phyloP scores from a whole-genome alignment of 768 basidiomycete species.

The Boletus fagicola region DNA sequence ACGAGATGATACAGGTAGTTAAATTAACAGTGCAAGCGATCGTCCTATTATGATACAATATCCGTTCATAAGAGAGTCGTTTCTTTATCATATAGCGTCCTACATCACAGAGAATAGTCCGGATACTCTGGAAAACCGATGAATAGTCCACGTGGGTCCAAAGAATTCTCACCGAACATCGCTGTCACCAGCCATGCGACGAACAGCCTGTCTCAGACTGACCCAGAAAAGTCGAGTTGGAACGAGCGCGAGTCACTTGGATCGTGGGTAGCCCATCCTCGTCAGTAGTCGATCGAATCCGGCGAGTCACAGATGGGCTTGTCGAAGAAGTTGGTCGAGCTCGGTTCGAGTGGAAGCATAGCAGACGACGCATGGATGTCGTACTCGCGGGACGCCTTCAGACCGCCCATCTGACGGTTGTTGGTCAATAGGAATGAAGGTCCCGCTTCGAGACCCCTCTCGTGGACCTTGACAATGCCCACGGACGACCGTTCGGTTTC shows the following conservation, averaged over 20 bases:
- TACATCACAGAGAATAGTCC: background rate
- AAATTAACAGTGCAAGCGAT: background rate
- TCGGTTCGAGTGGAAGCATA: background rate
- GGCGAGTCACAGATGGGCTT: slow-evolving; percentile 25
- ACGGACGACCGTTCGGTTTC: background rate
- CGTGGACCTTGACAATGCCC: slow-evolving; percentile 10
- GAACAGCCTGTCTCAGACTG: background rate
- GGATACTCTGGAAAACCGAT: background rate
- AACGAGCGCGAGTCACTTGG: background rate
- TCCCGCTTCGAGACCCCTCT: slow-evolving; percentile 16
- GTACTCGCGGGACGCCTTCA: background rate
- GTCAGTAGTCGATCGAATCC: slow-evolving; percentile 9
- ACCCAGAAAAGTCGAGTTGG: background rate
- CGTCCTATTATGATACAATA: slow-evolving; percentile 8
- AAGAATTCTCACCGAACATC: background rate
- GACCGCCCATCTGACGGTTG: background rate
- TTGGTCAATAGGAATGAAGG: slow-evolving; percentile 6
- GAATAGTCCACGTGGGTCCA: background rate
- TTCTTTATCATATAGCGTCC: slow-evolving; percentile 1
- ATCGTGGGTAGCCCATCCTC: background rate
- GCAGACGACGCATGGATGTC: background rate
- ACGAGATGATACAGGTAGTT: slow-evolving; percentile 4
- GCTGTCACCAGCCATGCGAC: background rate
- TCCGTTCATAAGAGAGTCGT: background rate
- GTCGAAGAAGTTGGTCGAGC: slow-evolving; percentile 5